Evolutionary conservation across 257 asterid species (phyloP), one percentile per base, ranked within the genome.

Genomic region (Nicotiana obtusifolia): DNA sequence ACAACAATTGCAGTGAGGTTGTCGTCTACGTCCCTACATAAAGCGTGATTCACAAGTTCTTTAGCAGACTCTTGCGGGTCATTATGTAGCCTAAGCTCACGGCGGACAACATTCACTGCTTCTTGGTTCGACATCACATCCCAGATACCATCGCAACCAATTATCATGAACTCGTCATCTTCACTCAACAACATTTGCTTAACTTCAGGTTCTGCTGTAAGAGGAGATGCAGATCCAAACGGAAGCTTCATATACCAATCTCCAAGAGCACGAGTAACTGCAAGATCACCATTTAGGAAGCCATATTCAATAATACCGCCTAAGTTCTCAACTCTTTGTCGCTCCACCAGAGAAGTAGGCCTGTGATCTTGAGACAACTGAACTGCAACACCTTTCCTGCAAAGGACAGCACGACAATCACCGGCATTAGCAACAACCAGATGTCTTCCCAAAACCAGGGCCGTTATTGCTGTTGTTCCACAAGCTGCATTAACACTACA

Each of bases 221-320:
- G 92, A 61, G 98, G 99, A 7, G 98, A 89, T 13, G 92, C 88
- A 28, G 96, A 90, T 1, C 97, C 99, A 65, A 87, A 73, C 1
- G 98, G 95, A 41, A 89, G 95, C 82, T 95, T 95, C 98, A 95
- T 90, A 57, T 89, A 90, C 99, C 97, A 94, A 88, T 95, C 99
- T 69, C 99, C 99, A 15, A 95, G 97, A 24, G 98, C 97, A 24
- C 99, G 90, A 10, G 98, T 94, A 37, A 95, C 94, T 33, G 97
- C 93, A 37, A 95, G 97, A 52, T 91, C 97, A 49, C 98, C 98
- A 4, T 95, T 95, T 80, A 95, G 88, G 86, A 90, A 94, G 53
- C 94, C 98, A 61, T 86, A 87, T 82, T 95, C 97, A 14, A 95
- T 87, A 2, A 81, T 83, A 59, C 98, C 99, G 0, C 98, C 99